phyloP scores from a whole-genome alignment of 1,284 basidiomycete species.

The Kwoniella shivajii region DNA sequence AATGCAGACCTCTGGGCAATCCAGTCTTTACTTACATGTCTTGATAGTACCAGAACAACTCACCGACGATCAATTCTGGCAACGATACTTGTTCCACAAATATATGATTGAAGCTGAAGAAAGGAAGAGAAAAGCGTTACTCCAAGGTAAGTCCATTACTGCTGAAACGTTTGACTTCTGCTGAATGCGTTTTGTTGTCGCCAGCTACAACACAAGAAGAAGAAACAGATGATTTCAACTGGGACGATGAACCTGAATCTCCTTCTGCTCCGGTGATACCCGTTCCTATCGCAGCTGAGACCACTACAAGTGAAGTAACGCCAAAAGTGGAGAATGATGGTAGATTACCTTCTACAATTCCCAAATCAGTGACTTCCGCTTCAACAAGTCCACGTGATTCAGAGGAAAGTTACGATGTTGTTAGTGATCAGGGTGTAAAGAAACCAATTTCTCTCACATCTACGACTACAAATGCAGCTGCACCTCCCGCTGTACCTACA shows the following conservation, averaged over 20 bases:
- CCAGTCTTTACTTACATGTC: neutral
- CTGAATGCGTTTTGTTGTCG: neutral
- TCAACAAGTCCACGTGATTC: constrained; percentile 51
- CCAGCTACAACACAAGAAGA: constrained; percentile 25
- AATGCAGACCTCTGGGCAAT: neutral
- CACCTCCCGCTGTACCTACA: neutral
- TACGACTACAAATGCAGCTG: neutral
- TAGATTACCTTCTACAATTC: constrained; percentile 13
- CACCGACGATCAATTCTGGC: constrained; percentile 77
- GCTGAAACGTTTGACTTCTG: neutral
- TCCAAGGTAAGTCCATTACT: constrained; percentile 68
- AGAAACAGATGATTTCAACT: constrained; percentile 52
- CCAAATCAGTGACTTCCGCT: constrained; percentile 19
- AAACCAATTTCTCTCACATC: constrained; percentile 14
- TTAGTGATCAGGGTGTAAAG: constrained; percentile 38
- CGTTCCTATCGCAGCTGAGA: constrained; percentile 8
- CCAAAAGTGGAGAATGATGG: constrained; percentile 18
- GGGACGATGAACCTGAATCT: constrained; percentile 52
- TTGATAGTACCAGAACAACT: constrained; percentile 69
- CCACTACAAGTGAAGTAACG: constrained; percentile 9
- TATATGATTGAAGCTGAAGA: constrained; percentile 83
- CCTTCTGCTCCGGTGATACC: neutral
- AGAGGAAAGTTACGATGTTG: constrained; percentile 55
- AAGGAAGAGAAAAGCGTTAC: constrained; percentile 73
- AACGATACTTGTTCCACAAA: constrained; percentile 86